A percentile compares a stretch with the other conserved stretches of the same genome.
phyloP scores from a whole-genome alignment of 2,329 filamentous ascomycete genomes.

The Epichloe elymi region DNA sequence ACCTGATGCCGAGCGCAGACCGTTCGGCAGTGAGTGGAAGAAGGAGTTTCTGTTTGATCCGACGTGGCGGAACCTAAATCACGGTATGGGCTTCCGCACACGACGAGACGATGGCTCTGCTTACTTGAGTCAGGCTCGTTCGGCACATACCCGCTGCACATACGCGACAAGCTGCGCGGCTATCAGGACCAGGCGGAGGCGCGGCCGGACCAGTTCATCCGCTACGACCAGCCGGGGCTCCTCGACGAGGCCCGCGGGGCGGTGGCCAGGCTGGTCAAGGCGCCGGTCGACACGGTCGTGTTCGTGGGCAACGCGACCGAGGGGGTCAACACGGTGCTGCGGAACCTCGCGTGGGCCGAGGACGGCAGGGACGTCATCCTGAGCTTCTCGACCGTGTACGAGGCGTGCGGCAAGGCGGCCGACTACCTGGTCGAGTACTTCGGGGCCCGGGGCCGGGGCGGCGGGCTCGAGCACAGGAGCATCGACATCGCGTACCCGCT shows the following conservation, averaged over 20 bases:
- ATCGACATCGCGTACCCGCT: constrained; percentile 57
- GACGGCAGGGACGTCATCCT: constrained; percentile 68
- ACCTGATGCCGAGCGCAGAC: not conserved
- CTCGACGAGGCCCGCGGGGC: constrained; percentile 57
- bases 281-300: constrained; percentile 52
- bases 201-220: constrained; percentile 63
- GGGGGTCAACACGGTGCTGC: constrained; percentile 66
- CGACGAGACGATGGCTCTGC: no score
- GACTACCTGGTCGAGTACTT: constrained; percentile 58
- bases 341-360: constrained; percentile 52
- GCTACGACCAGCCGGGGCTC: constrained; percentile 48
- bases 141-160: constrained; percentile 54
- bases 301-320: constrained; percentile 73
- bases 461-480: constrained; percentile 29
- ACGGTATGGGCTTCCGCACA: constrained; percentile 36
- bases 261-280: constrained; percentile 53
- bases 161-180: constrained; percentile 46
- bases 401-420: constrained; percentile 61
- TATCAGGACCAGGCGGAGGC: constrained; percentile 56
- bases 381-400: constrained; percentile 69
- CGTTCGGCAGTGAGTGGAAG: constrained; percentile 29
- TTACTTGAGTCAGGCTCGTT: constrained; percentile 49
- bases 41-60: constrained; percentile 58
- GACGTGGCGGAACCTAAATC: constrained; percentile 62
- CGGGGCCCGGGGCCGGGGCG: constrained; percentile 9